Evolutionary conservation across 2,329 filamentous ascomycete genomes (phyloP).

Genomic region (Lecanoromycetidae sp.): DNA sequence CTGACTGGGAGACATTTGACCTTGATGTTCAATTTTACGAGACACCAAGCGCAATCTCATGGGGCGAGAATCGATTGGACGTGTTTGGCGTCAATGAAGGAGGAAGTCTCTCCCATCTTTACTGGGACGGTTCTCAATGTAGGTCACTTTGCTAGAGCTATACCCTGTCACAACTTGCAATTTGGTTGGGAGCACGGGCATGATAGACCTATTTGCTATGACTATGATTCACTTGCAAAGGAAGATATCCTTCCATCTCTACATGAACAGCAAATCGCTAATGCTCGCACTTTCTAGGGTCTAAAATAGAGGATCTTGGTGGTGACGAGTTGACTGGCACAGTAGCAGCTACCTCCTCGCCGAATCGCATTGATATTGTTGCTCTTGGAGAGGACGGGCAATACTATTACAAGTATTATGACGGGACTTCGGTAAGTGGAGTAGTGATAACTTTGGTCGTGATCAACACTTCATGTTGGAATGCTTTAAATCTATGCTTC

Average conservation of each 20-base stretch:
- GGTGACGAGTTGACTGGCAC: background rate
- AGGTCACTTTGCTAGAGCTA: no score
- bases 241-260: no score
- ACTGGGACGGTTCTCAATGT: slow-evolving; percentile 9
- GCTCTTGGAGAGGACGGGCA: background rate
- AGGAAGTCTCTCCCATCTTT: slow-evolving; percentile 57
- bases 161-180: no score
- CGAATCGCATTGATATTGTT: slow-evolving; percentile 11
- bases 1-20: slow-evolving; percentile 8
- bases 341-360: background rate
- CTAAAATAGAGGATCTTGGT: background rate
- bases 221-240: no score
- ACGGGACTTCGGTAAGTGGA: no score
- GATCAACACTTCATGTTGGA: no score
- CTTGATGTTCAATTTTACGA: background rate
- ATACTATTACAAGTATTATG: slow-evolving; percentile 15
- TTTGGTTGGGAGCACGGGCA: no score
- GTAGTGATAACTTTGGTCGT: no score
- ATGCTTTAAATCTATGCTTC: no score
- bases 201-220: no score
- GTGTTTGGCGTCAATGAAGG: slow-evolving; percentile 79
- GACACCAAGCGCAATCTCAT: slow-evolving; percentile 4
- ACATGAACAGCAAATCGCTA: no score
- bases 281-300: no score
- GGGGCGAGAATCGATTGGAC: slow-evolving; percentile 49